phyloP scores from a whole-genome alignment of 768 basidiomycete genomes.

The Nidularia pulvinata region DNA sequence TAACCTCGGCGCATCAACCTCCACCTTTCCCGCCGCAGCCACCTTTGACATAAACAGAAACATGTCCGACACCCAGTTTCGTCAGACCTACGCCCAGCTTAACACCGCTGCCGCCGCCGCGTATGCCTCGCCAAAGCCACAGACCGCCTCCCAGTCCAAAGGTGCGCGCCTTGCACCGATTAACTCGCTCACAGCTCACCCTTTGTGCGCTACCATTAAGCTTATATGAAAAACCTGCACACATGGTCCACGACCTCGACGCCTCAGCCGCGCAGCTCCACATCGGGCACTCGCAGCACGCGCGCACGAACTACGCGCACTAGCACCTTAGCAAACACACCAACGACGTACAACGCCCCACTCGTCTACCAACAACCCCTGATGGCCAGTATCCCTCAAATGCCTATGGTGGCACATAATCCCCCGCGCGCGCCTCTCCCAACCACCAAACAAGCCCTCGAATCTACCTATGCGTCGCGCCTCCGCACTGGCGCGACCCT shows the following conservation, averaged over 20 bases:
- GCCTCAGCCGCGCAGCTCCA: slow-evolving; percentile 43
- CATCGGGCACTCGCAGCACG: slow-evolving; percentile 34
- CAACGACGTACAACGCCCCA: slow-evolving; percentile 23
- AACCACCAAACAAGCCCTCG: slow-evolving; percentile 65
- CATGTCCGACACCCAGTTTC: slow-evolving; percentile 65
- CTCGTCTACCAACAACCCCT: slow-evolving; percentile 32
- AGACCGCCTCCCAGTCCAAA: slow-evolving; percentile 29
- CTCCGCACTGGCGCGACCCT: slow-evolving; percentile 88
- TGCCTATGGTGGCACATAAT: slow-evolving; percentile 36
- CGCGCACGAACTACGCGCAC: slow-evolving; percentile 39
- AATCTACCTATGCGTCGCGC: slow-evolving; percentile 87
- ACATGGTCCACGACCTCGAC: slow-evolving; percentile 66
- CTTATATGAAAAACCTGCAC: slow-evolving; percentile 70
- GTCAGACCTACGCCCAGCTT: slow-evolving; percentile 60
- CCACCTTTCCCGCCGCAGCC: slow-evolving; percentile 19
- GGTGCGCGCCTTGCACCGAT: slow-evolving; percentile 14
- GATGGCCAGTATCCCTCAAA: slow-evolving; percentile 22
- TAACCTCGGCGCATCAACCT: slow-evolving; percentile 14
- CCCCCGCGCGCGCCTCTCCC: slow-evolving; percentile 59
- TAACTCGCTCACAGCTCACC: neutral
- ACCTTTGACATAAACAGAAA: slow-evolving; percentile 30
- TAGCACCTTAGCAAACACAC: slow-evolving; percentile 36
- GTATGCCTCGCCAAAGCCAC: slow-evolving; percentile 39
- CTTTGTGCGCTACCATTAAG: slow-evolving; percentile 19
- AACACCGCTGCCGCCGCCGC: slow-evolving; percentile 33